A percentile compares a stretch with the other conserved stretches of the same genome.
Conservation (phyloP, 2,329 filamentous ascomycete genomes). For the Ceratocystis variospora region DNA sequence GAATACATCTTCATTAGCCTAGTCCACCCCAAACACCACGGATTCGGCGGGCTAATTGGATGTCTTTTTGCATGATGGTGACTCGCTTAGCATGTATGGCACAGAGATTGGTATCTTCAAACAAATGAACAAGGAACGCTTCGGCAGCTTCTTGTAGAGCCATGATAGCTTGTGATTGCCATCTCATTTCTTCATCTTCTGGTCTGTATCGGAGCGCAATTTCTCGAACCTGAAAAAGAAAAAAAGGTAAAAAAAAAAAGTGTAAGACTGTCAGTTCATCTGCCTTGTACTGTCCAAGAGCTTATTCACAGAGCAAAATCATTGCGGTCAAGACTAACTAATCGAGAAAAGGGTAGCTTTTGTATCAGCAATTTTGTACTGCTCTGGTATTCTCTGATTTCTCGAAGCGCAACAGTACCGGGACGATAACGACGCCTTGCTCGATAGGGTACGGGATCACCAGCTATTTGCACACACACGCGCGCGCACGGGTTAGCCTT, state of each 20-base stretch:
- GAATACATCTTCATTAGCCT: slow-evolving; percentile 31
- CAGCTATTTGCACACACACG: slow-evolving; percentile 36
- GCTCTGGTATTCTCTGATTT: slow-evolving; percentile 84
- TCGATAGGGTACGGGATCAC: slow-evolving; percentile 53
- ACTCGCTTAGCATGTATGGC: slow-evolving; percentile 94
- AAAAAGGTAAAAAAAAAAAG: not conserved
- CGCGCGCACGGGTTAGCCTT: not conserved
- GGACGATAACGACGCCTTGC: slow-evolving; percentile 55
- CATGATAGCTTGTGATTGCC: slow-evolving; percentile 90
- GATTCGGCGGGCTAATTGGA: slow-evolving; percentile 76
- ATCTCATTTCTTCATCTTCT: slow-evolving; percentile 59
- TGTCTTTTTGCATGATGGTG: slow-evolving; percentile 96
- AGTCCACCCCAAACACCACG: slow-evolving; percentile 61
- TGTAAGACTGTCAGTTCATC: slow-evolving; percentile 18
- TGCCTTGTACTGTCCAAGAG: not conserved
- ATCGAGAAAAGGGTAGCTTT: slow-evolving; percentile 66
- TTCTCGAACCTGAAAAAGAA: slow-evolving; percentile 45
- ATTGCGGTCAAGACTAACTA: slow-evolving; percentile 36
- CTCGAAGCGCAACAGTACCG: slow-evolving; percentile 75
- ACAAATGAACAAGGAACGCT: slow-evolving; percentile 90
- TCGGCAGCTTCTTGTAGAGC: slow-evolving; percentile 93
- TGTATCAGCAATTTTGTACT: slow-evolving; percentile 74
- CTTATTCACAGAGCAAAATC: not conserved
- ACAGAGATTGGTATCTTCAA: slow-evolving; percentile 90
- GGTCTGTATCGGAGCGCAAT: slow-evolving; percentile 54